Base-by-base conservation (phyloP, 768 basidiomycete species). In the Hemileccinum rubropunctum region DNA sequence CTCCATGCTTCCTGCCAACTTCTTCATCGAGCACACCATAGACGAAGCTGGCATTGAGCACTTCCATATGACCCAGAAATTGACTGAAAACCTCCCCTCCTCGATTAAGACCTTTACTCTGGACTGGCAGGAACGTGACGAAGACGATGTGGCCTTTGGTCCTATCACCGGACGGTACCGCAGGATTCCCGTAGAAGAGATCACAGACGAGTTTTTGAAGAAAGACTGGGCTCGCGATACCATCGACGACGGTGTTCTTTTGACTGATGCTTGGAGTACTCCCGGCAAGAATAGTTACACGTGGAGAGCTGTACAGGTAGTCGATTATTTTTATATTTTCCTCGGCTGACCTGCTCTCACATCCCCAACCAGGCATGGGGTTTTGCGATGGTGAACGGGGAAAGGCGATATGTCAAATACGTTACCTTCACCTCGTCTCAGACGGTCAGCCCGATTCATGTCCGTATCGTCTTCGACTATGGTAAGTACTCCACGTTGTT, bases 251-350 rank as follows among this genome's bases (percentile, higher is more conserved):
- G 70, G 67, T 10, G 54, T 66, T 23, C 62, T 80, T 36, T 53
- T 68, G 27, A 57, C 71, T 5, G 58, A 62, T 15, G 67, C 78
- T 18, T 70, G 78, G 65, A 88, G 82, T 58, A 76, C 88, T 47
- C 83, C 84, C 2, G 67, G 71, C 5, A 86, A 83, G 75, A 86
- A 81, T 58, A 39, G 69, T 2, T 73, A 54, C n/a, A 74, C 71
- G 5, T 91, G 88, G 88, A 78, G 70, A 51, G 83, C 75, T 2
- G 65, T 81, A 36, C 84, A 86, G 78, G 88, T 85, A 48, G 30
- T 15, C 13, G 10, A 11, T 30, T 28, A n/a, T n/a, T n/a, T n/a
- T n/a, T n/a, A n/a, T 70, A 56, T 36, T 27, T 26, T 43, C 20
- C 18, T 41, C 45, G 4, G 18, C 26, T 32, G 26, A 30, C 45